Base-by-base conservation (phyloP, 176 grass and related monocot species). In the Miscanthus lutarioriparius region DNA sequence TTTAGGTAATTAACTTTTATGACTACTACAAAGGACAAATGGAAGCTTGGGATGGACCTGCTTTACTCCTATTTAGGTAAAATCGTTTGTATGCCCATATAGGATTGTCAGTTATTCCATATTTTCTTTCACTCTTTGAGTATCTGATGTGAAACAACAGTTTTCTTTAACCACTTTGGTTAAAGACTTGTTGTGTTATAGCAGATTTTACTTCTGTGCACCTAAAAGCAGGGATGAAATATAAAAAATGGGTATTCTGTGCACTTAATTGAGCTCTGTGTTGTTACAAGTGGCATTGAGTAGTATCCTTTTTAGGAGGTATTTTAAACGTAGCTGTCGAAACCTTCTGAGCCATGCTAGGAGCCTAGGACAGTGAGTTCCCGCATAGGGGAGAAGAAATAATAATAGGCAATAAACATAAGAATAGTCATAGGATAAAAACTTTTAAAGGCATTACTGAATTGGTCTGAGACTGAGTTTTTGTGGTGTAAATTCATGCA, bases 21-120 rank as follows among this genome's bases (percentile, higher is more conserved):
- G 93, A 99, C 47, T 99, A 96, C 83, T 96, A 99, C 84, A 99
- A 99, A 86, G 97, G 97, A 78, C 97, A 99, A 91, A 99, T 99
- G 97, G 97, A 99, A 80, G 88, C 97, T 77, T 99, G 97, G 97
- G 97, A 99, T 86, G 97, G 97, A 84, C 97, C 97, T 32, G 97
- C 97, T 75, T 89, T 99, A 83, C 97, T 99, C 84, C 85, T 99
- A 79, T 99, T 96, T 84, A 99, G 97, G 97, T 99, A 90, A 81
- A n/a, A 68, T 83, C 16, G 9, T 30, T 44, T 78, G 20, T 48
- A 62, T 61, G 61, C 35, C 41, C 28, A 67, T 86, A 79, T 69
- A 1, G 10, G 22, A 81, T 32, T 76, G 65, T 20, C 37, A 61
- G 22, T 61, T 61, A 61, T 61, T 61, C 56, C 56, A 61, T 61